Evolutionary conservation across 1,284 basidiomycete species (phyloP), one percentile per base, ranked within the genome.

Genomic region (Afroboletus lepidellus): DNA sequence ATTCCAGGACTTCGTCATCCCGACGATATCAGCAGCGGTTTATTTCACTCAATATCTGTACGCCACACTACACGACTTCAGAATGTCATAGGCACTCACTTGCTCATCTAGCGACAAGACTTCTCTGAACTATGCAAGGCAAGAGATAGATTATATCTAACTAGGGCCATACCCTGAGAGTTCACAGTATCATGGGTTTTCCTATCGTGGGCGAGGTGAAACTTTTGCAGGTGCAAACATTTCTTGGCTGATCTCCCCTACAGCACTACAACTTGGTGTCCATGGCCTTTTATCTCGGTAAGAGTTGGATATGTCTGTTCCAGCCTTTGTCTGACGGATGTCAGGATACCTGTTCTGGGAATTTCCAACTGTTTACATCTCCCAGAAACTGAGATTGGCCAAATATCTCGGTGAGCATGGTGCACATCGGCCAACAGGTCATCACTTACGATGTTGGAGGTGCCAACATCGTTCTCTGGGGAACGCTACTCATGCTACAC

Each of bases 31-130:
- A 60, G 84, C 83, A 0, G 78, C 81, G 1, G 83, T 85, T 7
- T 86, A 84, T 62, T 85, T 85, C 62, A 83, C 80, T 1, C 84
- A 85, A 61, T 85, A 78, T 56, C 64, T 85, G 83, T 84, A 62
- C 48, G 63, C 18, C 38, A n/a, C 29, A 16, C 7, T 8, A 24
- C 9, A 29, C 24, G 7, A 23, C 25, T 39, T 13, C 30, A 32
- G 20, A 5, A 43, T 8, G 16, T 20, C 27, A 11, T 21, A 23
- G 6, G 3, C 12, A 20, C 45, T 63, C 30, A 63, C 42, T 24
- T 32, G 46, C 42, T 33, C 32, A 20, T 32, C 41, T 52, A 84
- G 84, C 53, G 84, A 86, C 67, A 87, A 86, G 72, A 85, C 81
- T 4, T 79, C 81, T 16, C 63, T 85, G 41, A 85, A 85, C 62